These are phyloP conservation scores for Henckelia pumila DNA, from an alignment of 257 asterid species.

Conservation along the genomic window DNA sequence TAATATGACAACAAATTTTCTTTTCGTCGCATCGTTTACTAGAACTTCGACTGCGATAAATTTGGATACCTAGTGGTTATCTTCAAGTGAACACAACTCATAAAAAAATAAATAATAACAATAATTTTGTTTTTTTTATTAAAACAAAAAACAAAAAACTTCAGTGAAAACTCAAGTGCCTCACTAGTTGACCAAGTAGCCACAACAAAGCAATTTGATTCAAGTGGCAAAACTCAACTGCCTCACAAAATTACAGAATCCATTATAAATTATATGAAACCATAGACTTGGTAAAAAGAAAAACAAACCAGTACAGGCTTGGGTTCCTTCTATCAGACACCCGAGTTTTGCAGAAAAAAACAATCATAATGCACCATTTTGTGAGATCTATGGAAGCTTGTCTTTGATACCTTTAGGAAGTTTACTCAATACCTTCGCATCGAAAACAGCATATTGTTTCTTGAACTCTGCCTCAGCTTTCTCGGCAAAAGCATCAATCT, in stretches of 20 bases:
- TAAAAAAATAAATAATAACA: too few species aligned
- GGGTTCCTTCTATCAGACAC: slow-evolving; percentile 34
- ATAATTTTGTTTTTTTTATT: too few species aligned
- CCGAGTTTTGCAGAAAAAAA: slow-evolving; percentile 33
- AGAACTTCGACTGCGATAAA: too few species aligned
- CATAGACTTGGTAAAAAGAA: slow-evolving; percentile 8
- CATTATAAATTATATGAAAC: slow-evolving; percentile 33
- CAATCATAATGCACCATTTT: slow-evolving; percentile 21
- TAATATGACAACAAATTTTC: too few species aligned
- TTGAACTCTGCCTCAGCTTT: slow-evolving; percentile 76
- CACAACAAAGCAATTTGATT: slow-evolving; percentile 8
- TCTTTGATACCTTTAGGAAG: slow-evolving; percentile 64
- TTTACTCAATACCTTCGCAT: slow-evolving; percentile 73
- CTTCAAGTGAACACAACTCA: not conserved
- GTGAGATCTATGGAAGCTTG: slow-evolving; percentile 43
- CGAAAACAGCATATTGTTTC: slow-evolving; percentile 75
- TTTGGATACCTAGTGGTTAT: not conserved
- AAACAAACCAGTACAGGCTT: slow-evolving; percentile 26
- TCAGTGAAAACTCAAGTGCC: too few species aligned
- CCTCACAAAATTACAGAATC: slow-evolving; percentile 26
- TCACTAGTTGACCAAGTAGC: not conserved
- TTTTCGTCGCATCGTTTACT: too few species aligned
- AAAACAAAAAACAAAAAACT: too few species aligned
- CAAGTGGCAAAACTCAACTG: slow-evolving; percentile 21
- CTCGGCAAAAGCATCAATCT: slow-evolving; percentile 83